phyloP scores from a whole-genome alignment of 2,329 filamentous ascomycete species.

The Daldinia sp. region DNA sequence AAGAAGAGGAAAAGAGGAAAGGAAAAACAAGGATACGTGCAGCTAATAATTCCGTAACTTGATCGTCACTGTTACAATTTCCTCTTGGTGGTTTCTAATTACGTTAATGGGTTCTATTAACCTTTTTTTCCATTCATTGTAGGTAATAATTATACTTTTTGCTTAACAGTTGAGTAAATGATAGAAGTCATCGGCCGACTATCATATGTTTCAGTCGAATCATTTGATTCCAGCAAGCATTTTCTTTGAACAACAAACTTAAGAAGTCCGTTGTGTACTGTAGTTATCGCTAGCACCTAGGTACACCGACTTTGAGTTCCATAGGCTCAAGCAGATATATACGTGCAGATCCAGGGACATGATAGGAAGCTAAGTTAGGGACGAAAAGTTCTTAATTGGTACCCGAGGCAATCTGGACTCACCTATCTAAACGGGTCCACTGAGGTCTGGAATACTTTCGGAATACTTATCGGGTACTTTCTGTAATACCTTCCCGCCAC shows the following conservation, averaged over 20 bases:
- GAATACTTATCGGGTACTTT: background rate
- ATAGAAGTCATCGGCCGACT: conserved; percentile 22
- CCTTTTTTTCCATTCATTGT: conserved; percentile 6
- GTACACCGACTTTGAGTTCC: conserved; percentile 24
- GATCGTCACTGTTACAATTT: conserved; percentile 16
- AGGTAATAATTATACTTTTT: background rate
- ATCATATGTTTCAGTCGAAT: conserved; percentile 25
- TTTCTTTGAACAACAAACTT: conserved; percentile 1
- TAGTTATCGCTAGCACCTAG: background rate
- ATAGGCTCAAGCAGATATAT: background rate
- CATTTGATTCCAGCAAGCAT: conserved; percentile 13
- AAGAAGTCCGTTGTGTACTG: conserved; percentile 4
- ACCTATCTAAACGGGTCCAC: conserved; percentile 9
- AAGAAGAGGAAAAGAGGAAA: background rate
- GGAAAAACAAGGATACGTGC: background rate
- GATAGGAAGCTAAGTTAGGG: conserved; percentile 2
- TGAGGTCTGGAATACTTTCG: background rate
- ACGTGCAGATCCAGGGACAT: background rate
- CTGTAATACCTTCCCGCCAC: conserved; percentile 29
- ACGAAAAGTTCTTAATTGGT: conserved; percentile 17
- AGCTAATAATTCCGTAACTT: conserved; percentile 4
- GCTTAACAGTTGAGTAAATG: conserved; percentile 27
- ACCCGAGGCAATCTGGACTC: conserved; percentile 11
- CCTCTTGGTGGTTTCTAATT: no score
- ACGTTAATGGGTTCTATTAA: no score